Base-by-base conservation (phyloP, 768 basidiomycete genomes). In the Ephemerocybe angulata region DNA sequence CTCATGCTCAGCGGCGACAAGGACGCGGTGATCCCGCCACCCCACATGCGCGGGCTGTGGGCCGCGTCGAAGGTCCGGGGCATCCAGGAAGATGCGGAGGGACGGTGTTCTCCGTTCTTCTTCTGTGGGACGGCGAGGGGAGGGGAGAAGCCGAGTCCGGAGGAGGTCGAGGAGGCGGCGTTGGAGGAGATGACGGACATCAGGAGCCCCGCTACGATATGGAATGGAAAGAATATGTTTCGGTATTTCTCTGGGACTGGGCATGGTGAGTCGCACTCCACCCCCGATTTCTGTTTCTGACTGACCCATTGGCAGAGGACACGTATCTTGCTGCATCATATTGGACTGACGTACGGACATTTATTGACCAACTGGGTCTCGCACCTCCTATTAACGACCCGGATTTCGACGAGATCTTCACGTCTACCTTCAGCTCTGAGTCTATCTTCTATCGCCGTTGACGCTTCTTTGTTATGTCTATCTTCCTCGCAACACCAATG, bases 11-110 rank as follows among this genome's bases (percentile, higher is more conserved):
- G 55, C 29, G 54, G 58, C 27, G 50, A 54, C 22, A 30, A 43
- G 5, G 59, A 60, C 38, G 27, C 4, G 2, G 50, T 57, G 2
- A 53, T 54, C 3, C 55, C 56, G 6, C 48, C 49, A n/a, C n/a
- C 7, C 3, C 59, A 57, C 48, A 59, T 59, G 58, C 48, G 49
- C 21, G 43, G 49, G 12, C 37, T 59, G 6, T 59, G 58, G 58
- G 42, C 24, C 17, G 41, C 55, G 19, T 54, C 58, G 25, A 30
- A 21, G 33, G 31, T 17, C 15, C 41, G 50, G 8, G 41, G 56
- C 15, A 38, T 3, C 4, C 25, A 17, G 8, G 29, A 41, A n/a
- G 35, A 29, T 19, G 29, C n/a, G 22, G 46, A 48, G 4, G 46
- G 17, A 8, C 10, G 33, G 17, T 35, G 33, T 17, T 35, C 33